phyloP scores from a whole-genome alignment of 75 land plant species.

The Cupressus sempervirens region DNA sequence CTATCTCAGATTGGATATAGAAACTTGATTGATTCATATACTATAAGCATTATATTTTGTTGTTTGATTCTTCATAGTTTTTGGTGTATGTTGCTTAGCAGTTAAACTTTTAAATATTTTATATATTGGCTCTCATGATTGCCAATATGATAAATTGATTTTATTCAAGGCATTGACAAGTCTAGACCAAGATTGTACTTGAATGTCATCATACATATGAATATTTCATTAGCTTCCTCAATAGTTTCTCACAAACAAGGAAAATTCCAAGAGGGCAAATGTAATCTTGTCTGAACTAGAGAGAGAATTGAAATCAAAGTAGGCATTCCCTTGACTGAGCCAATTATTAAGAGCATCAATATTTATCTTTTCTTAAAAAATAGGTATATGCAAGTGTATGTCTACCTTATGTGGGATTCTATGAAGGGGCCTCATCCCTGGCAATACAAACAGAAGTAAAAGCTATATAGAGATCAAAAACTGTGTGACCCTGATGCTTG shows the following conservation, averaged over 20 bases:
- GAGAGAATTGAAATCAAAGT: not conserved
- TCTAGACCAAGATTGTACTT: not conserved
- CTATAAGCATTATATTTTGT: no score
- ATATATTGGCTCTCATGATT: not conserved
- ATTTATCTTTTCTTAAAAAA: not conserved
- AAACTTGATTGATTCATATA: no score
- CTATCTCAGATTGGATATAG: not conserved
- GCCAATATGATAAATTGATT: not conserved
- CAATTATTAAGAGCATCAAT: not conserved
- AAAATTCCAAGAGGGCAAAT: not conserved
- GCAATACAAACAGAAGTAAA: no score
- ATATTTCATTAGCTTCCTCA: not conserved
- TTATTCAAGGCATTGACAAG: not conserved
- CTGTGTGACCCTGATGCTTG: no score
- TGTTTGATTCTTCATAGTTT: not conserved
- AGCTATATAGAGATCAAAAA: no score
- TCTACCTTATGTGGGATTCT: not conserved
- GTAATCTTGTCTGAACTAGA: not conserved
- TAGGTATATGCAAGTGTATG: not conserved
- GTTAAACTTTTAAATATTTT: not conserved
- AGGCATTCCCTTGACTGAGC: not conserved
- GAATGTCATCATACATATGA: not conserved
- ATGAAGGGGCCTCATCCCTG: no score
- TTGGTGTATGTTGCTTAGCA: no score
- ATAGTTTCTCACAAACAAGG: not conserved